Percentiles rank a stretch among this genome's conserved stretches.
Conservation (phyloP, 306 rosid species). For the Notholithocarpus densiflorus region DNA sequence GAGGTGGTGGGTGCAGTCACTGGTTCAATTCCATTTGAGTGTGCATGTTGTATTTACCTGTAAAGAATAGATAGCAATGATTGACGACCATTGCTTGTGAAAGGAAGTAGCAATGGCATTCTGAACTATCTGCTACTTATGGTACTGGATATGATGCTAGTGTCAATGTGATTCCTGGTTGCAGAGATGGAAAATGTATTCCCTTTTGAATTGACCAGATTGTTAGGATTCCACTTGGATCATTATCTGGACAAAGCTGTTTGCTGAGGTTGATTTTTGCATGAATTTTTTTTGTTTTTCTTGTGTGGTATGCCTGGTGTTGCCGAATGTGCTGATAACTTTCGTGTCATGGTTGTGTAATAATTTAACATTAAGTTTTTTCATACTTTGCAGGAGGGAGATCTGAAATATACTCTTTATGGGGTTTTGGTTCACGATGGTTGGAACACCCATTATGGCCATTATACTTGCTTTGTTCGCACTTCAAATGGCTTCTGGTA, state of each 20-base stretch:
- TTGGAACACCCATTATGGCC: constrained; percentile 85
- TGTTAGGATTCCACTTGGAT: not conserved
- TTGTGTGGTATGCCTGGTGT: not conserved
- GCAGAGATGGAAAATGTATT: not conserved
- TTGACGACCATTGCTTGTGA: not conserved
- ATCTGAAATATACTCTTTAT: constrained; percentile 81
- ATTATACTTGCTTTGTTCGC: constrained; percentile 89
- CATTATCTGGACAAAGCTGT: not conserved
- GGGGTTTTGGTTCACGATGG: constrained; percentile 95
- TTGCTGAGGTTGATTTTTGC: no score
- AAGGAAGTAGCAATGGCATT: not conserved
- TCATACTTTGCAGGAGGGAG: constrained; percentile 56
- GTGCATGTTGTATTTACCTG: not conserved
- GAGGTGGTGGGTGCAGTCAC: not conserved
- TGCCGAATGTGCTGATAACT: not conserved
- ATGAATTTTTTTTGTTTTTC: not conserved
- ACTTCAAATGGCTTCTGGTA: constrained; percentile 92
- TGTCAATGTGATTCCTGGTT: not conserved
- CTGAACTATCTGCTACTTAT: not conserved
- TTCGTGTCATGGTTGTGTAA: not conserved
- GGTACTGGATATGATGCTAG: not conserved
- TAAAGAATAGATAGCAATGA: no score
- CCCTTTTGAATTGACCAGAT: not conserved
- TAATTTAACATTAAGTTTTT: constrained; percentile 6
- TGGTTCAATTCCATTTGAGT: not conserved